phyloP scores from a whole-genome alignment of 805 yeast species.

The Candida schatavii region DNA sequence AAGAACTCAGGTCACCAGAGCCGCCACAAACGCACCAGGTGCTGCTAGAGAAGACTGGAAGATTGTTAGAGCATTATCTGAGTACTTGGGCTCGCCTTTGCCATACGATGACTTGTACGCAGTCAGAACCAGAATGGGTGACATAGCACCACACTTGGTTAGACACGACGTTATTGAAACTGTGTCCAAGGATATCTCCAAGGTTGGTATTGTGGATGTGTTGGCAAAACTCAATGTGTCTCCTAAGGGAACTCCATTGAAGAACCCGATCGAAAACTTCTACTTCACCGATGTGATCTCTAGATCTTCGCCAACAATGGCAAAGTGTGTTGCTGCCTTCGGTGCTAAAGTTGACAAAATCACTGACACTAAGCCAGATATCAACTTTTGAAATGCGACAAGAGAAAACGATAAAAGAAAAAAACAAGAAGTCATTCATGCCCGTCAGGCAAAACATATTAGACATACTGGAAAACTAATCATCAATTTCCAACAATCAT shows the following conservation, averaged over 20 bases:
- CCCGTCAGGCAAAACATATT: no score
- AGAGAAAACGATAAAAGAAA: background rate
- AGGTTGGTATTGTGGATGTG: slow-evolving; percentile 52
- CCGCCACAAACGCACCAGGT: slow-evolving; percentile 86
- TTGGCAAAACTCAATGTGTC: slow-evolving; percentile 36
- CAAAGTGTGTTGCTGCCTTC: slow-evolving; percentile 72
- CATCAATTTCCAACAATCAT: no score
- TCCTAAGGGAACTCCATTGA: slow-evolving; percentile 45
- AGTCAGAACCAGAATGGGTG: slow-evolving; percentile 65
- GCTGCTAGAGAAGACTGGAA: slow-evolving; percentile 92
- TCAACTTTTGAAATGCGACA: slow-evolving; percentile 27
- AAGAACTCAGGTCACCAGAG: slow-evolving; percentile 79
- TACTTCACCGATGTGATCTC: slow-evolving; percentile 87
- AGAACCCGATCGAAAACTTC: slow-evolving; percentile 75
- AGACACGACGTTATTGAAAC: slow-evolving; percentile 76
- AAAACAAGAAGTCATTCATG: background rate
- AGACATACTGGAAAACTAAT: no score
- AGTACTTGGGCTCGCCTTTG: slow-evolving; percentile 65
- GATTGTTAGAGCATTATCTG: slow-evolving; percentile 77
- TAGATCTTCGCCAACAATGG: slow-evolving; percentile 87
- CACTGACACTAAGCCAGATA: slow-evolving; percentile 45
- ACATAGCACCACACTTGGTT: slow-evolving; percentile 77
- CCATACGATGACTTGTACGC: slow-evolving; percentile 74
- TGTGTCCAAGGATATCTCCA: slow-evolving; percentile 53
- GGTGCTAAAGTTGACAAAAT: slow-evolving; percentile 64